These are phyloP conservation scores for Rhodomyrtus psidioides DNA, from an alignment of 441 rosid species.

Conservation along the genomic window DNA sequence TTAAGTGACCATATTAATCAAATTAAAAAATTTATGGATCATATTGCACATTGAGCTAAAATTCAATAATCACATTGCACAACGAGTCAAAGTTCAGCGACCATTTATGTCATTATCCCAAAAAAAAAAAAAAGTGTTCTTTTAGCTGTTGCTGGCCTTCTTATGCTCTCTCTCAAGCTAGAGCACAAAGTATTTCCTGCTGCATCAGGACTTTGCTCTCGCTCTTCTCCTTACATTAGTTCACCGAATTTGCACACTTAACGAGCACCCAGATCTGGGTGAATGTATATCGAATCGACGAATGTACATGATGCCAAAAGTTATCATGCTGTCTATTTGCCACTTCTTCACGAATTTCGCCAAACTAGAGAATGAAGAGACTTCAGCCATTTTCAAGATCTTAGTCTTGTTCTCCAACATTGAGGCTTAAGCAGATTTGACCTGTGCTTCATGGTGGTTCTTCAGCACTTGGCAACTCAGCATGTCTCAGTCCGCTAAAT, in stretches of 20 bases:
- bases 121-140: not conserved
- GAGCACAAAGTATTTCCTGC: not conserved
- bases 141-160: not conserved
- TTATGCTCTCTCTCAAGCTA: not conserved
- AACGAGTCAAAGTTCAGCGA: too few relatives aligned
- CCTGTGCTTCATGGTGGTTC: not conserved
- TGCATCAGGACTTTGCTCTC: not conserved
- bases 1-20: too few relatives aligned
- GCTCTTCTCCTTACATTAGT: not conserved
- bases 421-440: not conserved
- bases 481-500: not conserved
- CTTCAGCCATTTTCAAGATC: not conserved
- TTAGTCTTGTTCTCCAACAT: not conserved
- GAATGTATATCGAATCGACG: not conserved
- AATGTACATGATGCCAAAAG: not conserved
- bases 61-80: too few relatives aligned
- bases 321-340: not conserved
- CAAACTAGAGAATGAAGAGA: not conserved
- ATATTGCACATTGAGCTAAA: too few relatives aligned
- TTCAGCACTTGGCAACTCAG: not conserved
- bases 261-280: not conserved
- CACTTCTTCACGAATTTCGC: not conserved
- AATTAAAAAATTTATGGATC: too few relatives aligned
- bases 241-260: not conserved
- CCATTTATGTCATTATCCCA: too few relatives aligned